Base-by-base conservation (phyloP, 2,329 filamentous ascomycete species). In the Alternaria alternata region DNA sequence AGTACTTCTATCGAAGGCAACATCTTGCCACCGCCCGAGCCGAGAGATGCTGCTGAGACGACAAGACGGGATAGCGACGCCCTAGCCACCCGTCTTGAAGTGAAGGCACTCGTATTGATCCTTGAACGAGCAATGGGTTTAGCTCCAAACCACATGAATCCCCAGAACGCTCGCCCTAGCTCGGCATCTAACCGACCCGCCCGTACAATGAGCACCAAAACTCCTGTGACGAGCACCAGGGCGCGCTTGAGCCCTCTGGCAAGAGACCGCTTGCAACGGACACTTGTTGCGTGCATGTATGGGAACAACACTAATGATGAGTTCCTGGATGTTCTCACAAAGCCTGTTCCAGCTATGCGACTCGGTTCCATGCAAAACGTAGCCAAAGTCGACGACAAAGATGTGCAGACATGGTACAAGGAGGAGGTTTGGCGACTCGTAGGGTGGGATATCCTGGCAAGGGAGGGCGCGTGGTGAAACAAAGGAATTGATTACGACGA, bases 371-470 rank as follows among this genome's bases (percentile, higher is more conserved):
- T 75, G 22, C 71, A 71, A 14, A 68, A 68, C 6, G 69, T 77
- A 8, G 75, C 76, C 1, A 79, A 78, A 51, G 61, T 80, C 1
- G 77, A 78, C 5, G 76, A 82, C 28, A 68, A 75, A 16, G 73
- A 82, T 8, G 78, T 82, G 5, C 67, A 80, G 3, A 81, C 85
- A 16, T 87, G 85, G 84, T 88, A 87, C 65, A 80, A 81, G 54
- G 80, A 81, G 56, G 83, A 87, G 64, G 72, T 88, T 2, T 89
- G 87, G 87, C 75, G 79, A 53, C 68, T 88, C 54, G 67, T 88
- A 7, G 86, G 87, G 0, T 88, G 86, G 86, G 85, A 88, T 51
- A 75, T 85, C 6, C 69, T 85, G 18, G 66, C 68, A 3, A 64
- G 57, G 12, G 68, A 72, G 12, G 44, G 56, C 24, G 66, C 58